Evolutionary conservation across 768 basidiomycete species (phyloP).

Genomic region (Guyanaporus albipodus): DNA sequence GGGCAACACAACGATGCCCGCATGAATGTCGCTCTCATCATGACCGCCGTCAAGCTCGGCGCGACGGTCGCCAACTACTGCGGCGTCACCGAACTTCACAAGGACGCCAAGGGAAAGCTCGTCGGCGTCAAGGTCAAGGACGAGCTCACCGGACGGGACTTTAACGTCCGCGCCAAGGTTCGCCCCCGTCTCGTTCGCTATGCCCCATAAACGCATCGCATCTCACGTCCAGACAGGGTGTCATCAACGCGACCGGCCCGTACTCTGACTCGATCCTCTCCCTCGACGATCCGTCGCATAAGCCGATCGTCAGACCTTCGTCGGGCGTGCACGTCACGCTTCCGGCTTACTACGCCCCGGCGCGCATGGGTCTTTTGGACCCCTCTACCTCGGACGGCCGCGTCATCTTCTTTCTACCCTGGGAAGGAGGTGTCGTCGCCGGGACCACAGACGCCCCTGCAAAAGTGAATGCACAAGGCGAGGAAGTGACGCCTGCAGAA

Average conservation of each 20-base stretch:
- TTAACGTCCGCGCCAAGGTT: constrained; percentile 78
- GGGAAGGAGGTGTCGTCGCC: constrained; percentile 97
- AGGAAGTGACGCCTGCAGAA: constrained; percentile 79
- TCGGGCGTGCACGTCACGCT: constrained; percentile 95
- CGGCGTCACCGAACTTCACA: constrained; percentile 76
- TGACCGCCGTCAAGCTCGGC: constrained; percentile 92
- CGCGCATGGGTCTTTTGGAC: constrained; percentile 92
- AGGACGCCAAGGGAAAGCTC: constrained; percentile 60
- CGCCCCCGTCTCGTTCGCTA: not conserved
- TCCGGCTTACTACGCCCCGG: constrained; percentile 94
- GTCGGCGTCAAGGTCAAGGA: constrained; percentile 75
- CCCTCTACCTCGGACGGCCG: constrained; percentile 94
- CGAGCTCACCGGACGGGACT: constrained; percentile 77
- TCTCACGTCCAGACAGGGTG: constrained; percentile 46
- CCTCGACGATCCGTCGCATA: constrained; percentile 73
- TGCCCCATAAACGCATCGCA: too few relatives aligned
- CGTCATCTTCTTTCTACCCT: constrained; percentile 98
- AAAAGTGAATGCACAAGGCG: constrained; percentile 45
- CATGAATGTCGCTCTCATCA: constrained; percentile 94
- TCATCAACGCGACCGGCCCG: constrained; percentile 97
- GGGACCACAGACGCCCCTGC: constrained; percentile 92
- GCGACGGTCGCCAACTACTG: constrained; percentile 87
- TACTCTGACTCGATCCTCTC: constrained; percentile 83
- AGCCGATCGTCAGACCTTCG: constrained; percentile 87
- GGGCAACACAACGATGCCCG: constrained; percentile 98